Evolutionary conservation across 768 basidiomycete species (phyloP).

Genomic region (Glaciozyma martinii): DNA sequence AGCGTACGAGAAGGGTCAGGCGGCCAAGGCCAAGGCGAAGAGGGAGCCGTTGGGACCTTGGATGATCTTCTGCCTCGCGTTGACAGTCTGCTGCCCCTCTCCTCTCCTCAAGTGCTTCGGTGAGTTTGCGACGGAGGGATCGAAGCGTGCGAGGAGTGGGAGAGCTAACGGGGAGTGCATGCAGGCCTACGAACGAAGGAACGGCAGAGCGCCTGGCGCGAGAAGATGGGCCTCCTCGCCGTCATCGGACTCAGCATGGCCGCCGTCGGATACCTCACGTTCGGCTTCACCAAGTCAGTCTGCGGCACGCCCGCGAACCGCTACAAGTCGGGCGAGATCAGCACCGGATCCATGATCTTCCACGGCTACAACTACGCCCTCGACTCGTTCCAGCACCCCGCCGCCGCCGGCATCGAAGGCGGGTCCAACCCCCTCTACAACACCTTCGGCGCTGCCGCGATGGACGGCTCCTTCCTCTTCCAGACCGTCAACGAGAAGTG

Average conservation of each 20-base stretch:
- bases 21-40: conserved; percentile 49
- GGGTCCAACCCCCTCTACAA: conserved; percentile 71
- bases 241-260: conserved; percentile 80
- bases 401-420: conserved; percentile 64
- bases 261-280: conserved; percentile 91
- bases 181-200: conserved; percentile 81
- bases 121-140: conserved; percentile 42
- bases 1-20: conserved; percentile 37
- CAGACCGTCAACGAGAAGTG: conserved; percentile 85
- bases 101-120: conserved; percentile 69
- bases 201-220: conserved; percentile 92
- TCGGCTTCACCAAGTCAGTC: conserved; percentile 90
- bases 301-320: conserved; percentile 80
- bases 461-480: conserved; percentile 89
- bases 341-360: conserved; percentile 74
- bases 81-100: conserved; percentile 75
- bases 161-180: conserved; percentile 7
- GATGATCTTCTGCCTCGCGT: conserved; percentile 85
- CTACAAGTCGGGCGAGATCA: conserved; percentile 68
- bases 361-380: conserved; percentile 93
- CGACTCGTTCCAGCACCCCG: conserved; percentile 73
- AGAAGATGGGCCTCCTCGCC: conserved; percentile 87
- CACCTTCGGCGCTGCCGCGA: conserved; percentile 71
- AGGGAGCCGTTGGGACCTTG: conserved; percentile 87
- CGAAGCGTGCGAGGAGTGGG: background rate